Evolutionary conservation across 805 yeast species (phyloP).

Genomic region (Candida gorgasii): DNA sequence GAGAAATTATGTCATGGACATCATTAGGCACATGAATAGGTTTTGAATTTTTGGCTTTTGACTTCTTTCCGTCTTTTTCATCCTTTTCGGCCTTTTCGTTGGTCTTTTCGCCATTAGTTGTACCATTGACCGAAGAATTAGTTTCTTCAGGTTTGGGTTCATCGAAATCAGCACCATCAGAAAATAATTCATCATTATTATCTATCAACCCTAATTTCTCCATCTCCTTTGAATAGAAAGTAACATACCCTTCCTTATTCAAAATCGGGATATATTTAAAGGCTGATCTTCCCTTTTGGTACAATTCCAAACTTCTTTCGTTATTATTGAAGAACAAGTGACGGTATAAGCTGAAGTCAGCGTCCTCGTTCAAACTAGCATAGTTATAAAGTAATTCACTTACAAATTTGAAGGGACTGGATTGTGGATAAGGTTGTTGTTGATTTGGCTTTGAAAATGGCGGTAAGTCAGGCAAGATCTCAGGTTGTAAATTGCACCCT

Average conservation of each 20-base stretch:
- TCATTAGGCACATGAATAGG: constrained; percentile 63
- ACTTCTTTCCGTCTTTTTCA: not conserved
- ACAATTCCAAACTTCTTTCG: constrained; percentile 47
- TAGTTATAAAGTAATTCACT: constrained; percentile 40
- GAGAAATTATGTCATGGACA: constrained; percentile 78
- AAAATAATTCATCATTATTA: constrained; percentile 17
- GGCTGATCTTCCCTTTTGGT: constrained; percentile 68
- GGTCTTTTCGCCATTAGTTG: too few species aligned
- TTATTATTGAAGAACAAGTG: constrained; percentile 48
- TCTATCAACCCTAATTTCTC: constrained; percentile 30
- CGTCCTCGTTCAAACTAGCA: constrained; percentile 24
- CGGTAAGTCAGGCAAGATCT: constrained; percentile 55
- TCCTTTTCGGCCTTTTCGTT: not conserved
- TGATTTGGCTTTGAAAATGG: constrained; percentile 44
- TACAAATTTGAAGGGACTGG: constrained; percentile 41
- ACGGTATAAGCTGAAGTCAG: constrained; percentile 39
- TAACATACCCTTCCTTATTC: constrained; percentile 66
- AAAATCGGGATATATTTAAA: constrained; percentile 74
- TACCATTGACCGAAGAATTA: constrained; percentile 1
- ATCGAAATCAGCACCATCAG: constrained; percentile 9
- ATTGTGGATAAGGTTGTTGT: constrained; percentile 39
- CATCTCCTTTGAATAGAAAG: constrained; percentile 50
- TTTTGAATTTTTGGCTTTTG: too few species aligned
- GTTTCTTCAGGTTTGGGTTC: constrained; percentile 10
- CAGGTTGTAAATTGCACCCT: constrained; percentile 76